phyloP scores from a whole-genome alignment of 78 protist species.

The Parvularia atlantis region DNA sequence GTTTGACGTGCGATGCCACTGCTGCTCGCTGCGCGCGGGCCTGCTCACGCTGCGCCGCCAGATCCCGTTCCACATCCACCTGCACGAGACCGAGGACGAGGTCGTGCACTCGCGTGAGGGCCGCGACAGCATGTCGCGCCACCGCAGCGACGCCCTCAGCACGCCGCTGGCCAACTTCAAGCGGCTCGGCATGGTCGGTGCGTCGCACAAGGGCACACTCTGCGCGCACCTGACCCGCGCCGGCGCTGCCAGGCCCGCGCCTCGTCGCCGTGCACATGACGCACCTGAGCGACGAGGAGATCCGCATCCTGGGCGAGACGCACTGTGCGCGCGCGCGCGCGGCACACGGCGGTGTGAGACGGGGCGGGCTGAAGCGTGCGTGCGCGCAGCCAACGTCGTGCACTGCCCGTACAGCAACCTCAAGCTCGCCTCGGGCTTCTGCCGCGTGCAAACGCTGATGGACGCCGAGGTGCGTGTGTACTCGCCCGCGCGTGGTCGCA shows the following conservation, averaged over 20 bases:
- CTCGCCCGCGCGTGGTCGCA: no score
- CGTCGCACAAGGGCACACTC: no score
- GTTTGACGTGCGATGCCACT: slow-evolving; percentile 32
- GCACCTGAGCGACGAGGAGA: slow-evolving; percentile 33
- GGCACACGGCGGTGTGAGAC: slow-evolving; percentile 48
- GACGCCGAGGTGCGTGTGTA: slow-evolving; percentile 30
- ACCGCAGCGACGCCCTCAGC: no score
- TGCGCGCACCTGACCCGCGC: no score
- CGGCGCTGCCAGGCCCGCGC: slow-evolving; percentile 18
- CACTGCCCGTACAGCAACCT: no score
- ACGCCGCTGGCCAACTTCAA: background rate
- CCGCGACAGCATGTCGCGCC: slow-evolving; percentile 21
- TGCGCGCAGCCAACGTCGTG: no score
- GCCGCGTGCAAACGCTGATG: slow-evolving; percentile 29
- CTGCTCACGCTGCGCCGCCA: background rate
- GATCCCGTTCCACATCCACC: slow-evolving; percentile 49
- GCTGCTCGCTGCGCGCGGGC: slow-evolving; percentile 35
- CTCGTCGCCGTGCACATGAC: slow-evolving; percentile 58
- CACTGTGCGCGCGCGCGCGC: slow-evolving; percentile 34
- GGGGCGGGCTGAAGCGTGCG: no score
- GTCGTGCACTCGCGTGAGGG: slow-evolving; percentile 22
- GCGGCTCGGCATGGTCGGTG: slow-evolving; percentile 3
- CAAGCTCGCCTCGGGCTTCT: slow-evolving; percentile 23
- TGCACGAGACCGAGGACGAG: slow-evolving; percentile 55
- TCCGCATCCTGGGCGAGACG: background rate